Evolutionary conservation across 768 basidiomycete species (phyloP).

Genomic region (Phanerodontia chrysosporium): DNA sequence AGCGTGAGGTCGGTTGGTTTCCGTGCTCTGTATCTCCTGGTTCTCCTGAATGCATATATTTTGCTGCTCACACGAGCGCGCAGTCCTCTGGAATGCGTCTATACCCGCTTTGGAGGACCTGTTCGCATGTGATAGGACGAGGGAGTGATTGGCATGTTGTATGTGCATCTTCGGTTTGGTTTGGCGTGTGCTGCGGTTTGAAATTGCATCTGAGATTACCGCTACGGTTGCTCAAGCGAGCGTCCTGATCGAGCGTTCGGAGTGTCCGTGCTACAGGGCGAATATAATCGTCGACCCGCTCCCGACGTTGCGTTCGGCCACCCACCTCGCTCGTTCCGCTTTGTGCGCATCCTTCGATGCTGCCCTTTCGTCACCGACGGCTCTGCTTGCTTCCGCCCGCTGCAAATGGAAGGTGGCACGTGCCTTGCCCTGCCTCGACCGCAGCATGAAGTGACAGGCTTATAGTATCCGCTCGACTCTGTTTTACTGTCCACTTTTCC

Average conservation of each 20-base stretch:
- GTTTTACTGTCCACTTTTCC: neutral
- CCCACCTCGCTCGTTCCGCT: conserved; percentile 3
- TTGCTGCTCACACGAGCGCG: neutral
- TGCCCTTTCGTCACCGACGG: conserved; percentile 3
- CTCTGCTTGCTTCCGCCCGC: neutral
- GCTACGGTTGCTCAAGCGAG: neutral
- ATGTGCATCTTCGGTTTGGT: too few relatives aligned
- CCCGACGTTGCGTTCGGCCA: neutral
- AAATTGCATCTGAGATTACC: neutral
- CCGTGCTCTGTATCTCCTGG: neutral
- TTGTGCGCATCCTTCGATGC: neutral
- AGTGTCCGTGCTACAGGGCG: neutral
- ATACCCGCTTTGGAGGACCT: neutral
- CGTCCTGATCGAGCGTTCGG: neutral
- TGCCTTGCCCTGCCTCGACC: neutral
- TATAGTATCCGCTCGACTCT: neutral
- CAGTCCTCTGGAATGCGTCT: neutral
- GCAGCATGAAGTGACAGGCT: neutral
- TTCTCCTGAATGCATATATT: neutral
- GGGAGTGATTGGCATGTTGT: neutral
- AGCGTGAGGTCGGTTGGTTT: neutral
- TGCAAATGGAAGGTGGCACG: neutral
- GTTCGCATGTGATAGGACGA: neutral
- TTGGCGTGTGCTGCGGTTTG: too few relatives aligned
- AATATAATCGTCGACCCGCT: neutral